phyloP scores from a whole-genome alignment of 257 asterid genomes.

The Rubia yunnanensis region DNA sequence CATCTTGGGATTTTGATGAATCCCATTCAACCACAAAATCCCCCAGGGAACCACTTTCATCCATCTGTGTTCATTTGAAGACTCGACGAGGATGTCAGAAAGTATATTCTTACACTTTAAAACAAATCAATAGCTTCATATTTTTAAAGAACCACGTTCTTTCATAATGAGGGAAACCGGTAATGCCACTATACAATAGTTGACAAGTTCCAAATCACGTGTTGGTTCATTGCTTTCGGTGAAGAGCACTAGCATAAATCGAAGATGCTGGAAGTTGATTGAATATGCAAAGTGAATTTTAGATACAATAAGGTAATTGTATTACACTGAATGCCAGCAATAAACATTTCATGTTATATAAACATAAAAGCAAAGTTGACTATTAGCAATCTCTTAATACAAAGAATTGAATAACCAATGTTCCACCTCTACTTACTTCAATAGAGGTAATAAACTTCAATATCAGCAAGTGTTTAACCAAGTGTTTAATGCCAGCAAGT shows the following conservation, averaged over 20 bases:
- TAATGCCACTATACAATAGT: background rate
- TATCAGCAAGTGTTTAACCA: background rate
- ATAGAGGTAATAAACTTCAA: background rate
- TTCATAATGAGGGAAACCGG: background rate
- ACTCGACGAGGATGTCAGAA: background rate
- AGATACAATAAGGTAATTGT: background rate
- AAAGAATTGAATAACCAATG: background rate
- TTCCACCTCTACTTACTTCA: background rate
- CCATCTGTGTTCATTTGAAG: slow-evolving; percentile 30
- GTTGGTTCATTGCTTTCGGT: background rate
- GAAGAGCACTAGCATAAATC: background rate
- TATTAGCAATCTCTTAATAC: background rate
- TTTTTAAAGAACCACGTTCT: background rate
- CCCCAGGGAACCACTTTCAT: slow-evolving; percentile 42
- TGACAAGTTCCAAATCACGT: too few relatives aligned
- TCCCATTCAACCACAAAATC: slow-evolving; percentile 78
- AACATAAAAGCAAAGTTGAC: background rate
- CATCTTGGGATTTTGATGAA: slow-evolving; percentile 53
- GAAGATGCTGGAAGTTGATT: background rate
- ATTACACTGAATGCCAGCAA: background rate
- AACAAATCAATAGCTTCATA: background rate
- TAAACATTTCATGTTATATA: background rate
- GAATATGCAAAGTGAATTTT: background rate
- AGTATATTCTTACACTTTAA: background rate
- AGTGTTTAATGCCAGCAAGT: background rate